phyloP scores from a whole-genome alignment of 768 basidiomycete genomes.

The Hypholoma fasciculare region DNA sequence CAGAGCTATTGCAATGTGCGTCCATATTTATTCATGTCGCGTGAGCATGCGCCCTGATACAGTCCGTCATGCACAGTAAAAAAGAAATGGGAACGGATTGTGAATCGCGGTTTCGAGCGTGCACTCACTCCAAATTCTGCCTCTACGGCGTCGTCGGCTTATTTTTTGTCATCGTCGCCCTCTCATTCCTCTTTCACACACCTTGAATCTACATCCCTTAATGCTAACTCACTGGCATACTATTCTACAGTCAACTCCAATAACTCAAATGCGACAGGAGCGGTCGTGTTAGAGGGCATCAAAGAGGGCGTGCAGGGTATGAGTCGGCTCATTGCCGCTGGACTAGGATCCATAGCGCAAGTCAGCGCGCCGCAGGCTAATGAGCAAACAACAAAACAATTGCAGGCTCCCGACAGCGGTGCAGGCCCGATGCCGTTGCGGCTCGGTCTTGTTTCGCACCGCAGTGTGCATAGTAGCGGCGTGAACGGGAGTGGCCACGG shows the following conservation, averaged over 20 bases:
- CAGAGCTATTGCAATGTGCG: conserved; percentile 66
- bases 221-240: not conserved
- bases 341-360: conserved; percentile 25
- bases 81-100: conserved; percentile 82
- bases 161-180: conserved; percentile 1
- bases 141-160: not conserved
- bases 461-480: not conserved
- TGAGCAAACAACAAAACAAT: not conserved
- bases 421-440: conserved; percentile 7
- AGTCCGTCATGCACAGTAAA: conserved; percentile 49
- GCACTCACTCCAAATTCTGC: conserved; percentile 18
- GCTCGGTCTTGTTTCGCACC: not conserved
- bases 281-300: conserved; percentile 55
- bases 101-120: conserved; percentile 58
- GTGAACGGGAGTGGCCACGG: conserved; percentile 14
- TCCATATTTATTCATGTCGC: not conserved
- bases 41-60: not conserved
- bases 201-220: conserved; percentile 3
- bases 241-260: no score
- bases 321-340: conserved; percentile 55
- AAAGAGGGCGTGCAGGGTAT: conserved; percentile 65
- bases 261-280: conserved; percentile 20
- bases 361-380: conserved; percentile 5
- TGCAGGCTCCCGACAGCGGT: not conserved
- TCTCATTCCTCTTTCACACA: conserved; percentile 1